A percentile compares a stretch with the other conserved stretches of the same genome.
Evolutionary conservation across 116 monocot species (phyloP).

Genomic region (Thalassia testudinum): DNA sequence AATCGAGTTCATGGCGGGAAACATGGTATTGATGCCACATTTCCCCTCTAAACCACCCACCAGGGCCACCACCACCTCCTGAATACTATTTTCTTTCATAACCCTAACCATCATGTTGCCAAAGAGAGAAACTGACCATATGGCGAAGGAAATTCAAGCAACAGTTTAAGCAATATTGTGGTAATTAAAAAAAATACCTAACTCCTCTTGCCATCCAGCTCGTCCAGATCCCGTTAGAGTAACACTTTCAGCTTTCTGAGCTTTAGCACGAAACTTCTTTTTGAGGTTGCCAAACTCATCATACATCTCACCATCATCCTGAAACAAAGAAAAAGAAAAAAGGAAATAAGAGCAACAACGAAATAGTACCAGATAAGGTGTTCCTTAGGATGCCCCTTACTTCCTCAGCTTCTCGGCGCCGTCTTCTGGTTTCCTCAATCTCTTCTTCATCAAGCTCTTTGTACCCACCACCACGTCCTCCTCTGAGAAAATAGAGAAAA

Average conservation of each 20-base stretch:
- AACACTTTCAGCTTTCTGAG: slow-evolving; percentile 48
- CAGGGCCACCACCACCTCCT: no score
- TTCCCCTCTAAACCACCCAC: no score
- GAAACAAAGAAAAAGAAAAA: slow-evolving; percentile 11
- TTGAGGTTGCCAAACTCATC: slow-evolving; percentile 99
- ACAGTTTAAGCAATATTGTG: no score
- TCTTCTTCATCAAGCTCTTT: slow-evolving; percentile 99
- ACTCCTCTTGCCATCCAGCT: slow-evolving; percentile 92
- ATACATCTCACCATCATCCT: slow-evolving; percentile 99
- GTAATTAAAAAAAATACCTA: slow-evolving; percentile 41
- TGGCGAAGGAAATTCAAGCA: no score
- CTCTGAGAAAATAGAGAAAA: slow-evolving; percentile 18
- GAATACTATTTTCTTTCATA: no score
- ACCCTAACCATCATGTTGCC: no score
- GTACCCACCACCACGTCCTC: slow-evolving; percentile 91
- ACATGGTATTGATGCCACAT: no score
- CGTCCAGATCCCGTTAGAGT: slow-evolving; percentile 67
- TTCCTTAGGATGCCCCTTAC: slow-evolving; percentile 9
- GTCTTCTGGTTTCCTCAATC: slow-evolving; percentile 81
- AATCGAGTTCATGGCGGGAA: neutral
- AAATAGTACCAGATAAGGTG: neutral
- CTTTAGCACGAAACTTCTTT: slow-evolving; percentile 95
- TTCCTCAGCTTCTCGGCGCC: slow-evolving; percentile 86
- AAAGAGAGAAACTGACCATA: no score
- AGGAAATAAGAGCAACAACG: neutral